A percentile compares a stretch with the other conserved stretches of the same genome.
phyloP scores from a whole-genome alignment of 2,329 filamentous ascomycete genomes.

The Xylariaceae sp. region DNA sequence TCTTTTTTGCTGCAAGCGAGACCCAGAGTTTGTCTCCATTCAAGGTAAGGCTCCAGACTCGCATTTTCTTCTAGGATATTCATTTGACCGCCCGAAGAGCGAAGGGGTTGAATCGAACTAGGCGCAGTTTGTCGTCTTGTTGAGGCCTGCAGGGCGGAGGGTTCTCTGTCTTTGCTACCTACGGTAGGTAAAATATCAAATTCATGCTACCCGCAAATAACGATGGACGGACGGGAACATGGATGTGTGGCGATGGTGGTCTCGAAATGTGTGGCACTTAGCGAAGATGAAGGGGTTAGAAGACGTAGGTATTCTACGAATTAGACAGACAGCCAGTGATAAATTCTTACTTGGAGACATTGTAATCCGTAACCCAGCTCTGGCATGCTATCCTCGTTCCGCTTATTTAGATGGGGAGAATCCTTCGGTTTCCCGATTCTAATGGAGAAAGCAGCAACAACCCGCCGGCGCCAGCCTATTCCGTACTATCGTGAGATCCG shows the following conservation, averaged over 20 bases:
- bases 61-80: background rate
- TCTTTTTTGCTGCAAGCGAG: slow-evolving; percentile 3
- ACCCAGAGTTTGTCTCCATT: background rate
- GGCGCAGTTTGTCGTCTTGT: background rate
- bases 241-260: slow-evolving; percentile 14
- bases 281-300: background rate
- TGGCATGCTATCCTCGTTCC: background rate
- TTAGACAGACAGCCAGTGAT: no score
- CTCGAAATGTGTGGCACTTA: slow-evolving; percentile 11
- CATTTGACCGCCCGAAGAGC: background rate
- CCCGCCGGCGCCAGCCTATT: background rate
- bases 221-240: slow-evolving; percentile 1
- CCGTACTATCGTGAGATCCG: background rate
- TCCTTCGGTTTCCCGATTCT: no score
- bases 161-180: background rate
- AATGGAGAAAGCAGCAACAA: no score
- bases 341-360: no score
- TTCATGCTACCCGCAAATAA: slow-evolving; percentile 15
- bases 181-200: background rate
- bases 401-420: no score
- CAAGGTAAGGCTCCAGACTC: background rate
- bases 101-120: background rate
- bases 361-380: no score
- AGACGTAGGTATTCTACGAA: no score
- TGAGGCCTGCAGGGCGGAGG: slow-evolving; percentile 10